Conservation (phyloP, 495 filamentous ascomycete species). For the Penicillium chermesinum region DNA sequence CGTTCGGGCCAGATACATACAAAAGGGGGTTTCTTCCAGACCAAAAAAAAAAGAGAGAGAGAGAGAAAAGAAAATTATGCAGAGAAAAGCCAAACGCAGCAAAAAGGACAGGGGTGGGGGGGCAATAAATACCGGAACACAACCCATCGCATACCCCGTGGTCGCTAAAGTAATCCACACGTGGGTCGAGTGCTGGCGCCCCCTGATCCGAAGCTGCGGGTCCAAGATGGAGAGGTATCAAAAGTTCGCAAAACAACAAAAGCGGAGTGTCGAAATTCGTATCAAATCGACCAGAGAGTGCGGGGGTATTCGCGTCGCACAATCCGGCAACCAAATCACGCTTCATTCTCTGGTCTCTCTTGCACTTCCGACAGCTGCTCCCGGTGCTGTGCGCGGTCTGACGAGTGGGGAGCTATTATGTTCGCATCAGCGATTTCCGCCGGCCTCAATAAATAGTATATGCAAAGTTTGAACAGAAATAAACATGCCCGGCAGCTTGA, state of each 20-base stretch:
- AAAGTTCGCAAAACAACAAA: not conserved
- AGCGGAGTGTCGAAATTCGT: not conserved
- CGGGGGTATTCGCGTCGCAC: not conserved
- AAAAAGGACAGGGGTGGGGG: not conserved
- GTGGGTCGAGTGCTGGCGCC: not conserved
- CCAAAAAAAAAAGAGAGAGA: not conserved
- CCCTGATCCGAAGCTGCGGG: not conserved
- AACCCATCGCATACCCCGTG: not conserved
- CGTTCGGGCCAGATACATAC: slow-evolving; percentile 9
- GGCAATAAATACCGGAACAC: not conserved
- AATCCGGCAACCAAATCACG: not conserved
- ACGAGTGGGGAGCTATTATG: not conserved
- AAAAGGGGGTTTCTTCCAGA: slow-evolving; percentile 1
- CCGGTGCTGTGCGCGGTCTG: not conserved
- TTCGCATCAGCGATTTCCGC: slow-evolving; percentile 2
- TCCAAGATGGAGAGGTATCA: not conserved
- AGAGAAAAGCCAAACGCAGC: slow-evolving; percentile 3
- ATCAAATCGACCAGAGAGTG: no score
- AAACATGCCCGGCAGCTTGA: not conserved
- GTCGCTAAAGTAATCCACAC: not conserved
- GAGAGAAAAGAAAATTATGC: slow-evolving; percentile 3
- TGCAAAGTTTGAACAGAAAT: not conserved
- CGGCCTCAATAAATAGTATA: not conserved
- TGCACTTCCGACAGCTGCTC: not conserved
- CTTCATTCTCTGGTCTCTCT: not conserved